Evolutionary conservation across 2,329 filamentous ascomycete genomes (phyloP), one percentile per base, ranked within the genome.

Genomic region (Fusarium drepaniforme): DNA sequence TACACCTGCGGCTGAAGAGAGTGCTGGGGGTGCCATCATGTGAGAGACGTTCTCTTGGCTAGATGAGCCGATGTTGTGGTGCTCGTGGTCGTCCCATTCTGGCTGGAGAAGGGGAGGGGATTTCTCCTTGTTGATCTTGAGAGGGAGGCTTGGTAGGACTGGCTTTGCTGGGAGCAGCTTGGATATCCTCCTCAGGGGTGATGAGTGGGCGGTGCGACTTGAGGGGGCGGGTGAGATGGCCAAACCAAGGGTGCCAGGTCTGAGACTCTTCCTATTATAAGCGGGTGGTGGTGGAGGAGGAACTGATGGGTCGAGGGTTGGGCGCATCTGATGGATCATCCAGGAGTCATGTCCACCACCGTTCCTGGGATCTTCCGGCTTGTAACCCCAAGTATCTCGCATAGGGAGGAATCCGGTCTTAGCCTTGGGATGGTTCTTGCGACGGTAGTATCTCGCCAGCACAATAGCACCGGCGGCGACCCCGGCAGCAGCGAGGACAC

Each of bases 391-490:
- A 23, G 81, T 85, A 69, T 85, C 82, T n/a, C 82, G 80, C 51
- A 75, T 74, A 5, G 82, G 80, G 61, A 83, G 80, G 71, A 87
- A 85, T 4, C 81, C 83, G 4, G 80, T 83, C 72, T 83, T 83
- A 59, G 81, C 76, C 21, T 82, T 81, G 33, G 76, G 81, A 61
- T 84, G 84, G 23, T 81, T 84, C 76, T 80, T 83, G 60, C 82
- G 83, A n/a, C 88, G 85, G 67, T 79, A 80, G 53, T 75, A 77
- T 56, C 86, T 83, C 5, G 85, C 83, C 16, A 88, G 65, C 9
- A 89, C 75, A 28, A 90, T 85, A 15, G 88, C 78, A 6, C 83
- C 84, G 33, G 90, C 76, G 8, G 85, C 87, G 21, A 92, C 75
- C 6, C 86, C 80, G 5, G 87, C 82, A 2, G 86, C 86, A 6